Base-by-base conservation (phyloP, 441 rosid species). In the Croton laevigatus region DNA sequence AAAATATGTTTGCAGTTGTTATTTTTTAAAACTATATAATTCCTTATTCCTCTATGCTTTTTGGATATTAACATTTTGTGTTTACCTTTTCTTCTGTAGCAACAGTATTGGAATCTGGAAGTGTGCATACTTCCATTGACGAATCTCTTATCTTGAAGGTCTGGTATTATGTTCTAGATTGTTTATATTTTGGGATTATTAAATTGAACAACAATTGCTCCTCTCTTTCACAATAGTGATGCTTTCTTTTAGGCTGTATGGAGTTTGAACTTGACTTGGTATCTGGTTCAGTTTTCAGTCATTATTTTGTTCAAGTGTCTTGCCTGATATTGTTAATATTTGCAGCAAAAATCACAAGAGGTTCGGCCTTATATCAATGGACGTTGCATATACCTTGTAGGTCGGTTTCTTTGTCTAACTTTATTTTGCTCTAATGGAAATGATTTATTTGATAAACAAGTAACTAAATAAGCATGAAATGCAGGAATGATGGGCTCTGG, bases 401-500 rank as follows among this genome's bases (percentile, higher is more conserved):
- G 98, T 91, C 57, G 83, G 96, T 84, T 81, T 76, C 88, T 75
- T 34, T 69, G 46, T 68, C 72, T 45, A 20, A 51, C 23, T 66
- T 64, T 60, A 64, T 27, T 44, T 2, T 23, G 38, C 66, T 73
- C 20, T 19, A 66, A 71, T 62, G 2, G 72, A 54, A 63, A 46
- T 73, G 37, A 20, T 46, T 63, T 52, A 8, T 8, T 79, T 62
- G 7, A 49, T 58, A 10, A 22, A 16, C 23, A 40, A 37, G 23
- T 66, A 76, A 59, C 69, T 64, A 55, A 44, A 38, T 70, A 27
- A 38, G 70, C 70, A 61, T 44, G 73, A 57, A 55, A 22, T 83
- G 80, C 81, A 89, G 97, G 98, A 72, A 86, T 91, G 93, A 93
- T 91, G 98, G 97, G 98, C 65, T 93, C 94, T 6, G 98, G 98